Conservation (phyloP, 352 stramenopile genomes). For the Globisporangium takayamanum region DNA sequence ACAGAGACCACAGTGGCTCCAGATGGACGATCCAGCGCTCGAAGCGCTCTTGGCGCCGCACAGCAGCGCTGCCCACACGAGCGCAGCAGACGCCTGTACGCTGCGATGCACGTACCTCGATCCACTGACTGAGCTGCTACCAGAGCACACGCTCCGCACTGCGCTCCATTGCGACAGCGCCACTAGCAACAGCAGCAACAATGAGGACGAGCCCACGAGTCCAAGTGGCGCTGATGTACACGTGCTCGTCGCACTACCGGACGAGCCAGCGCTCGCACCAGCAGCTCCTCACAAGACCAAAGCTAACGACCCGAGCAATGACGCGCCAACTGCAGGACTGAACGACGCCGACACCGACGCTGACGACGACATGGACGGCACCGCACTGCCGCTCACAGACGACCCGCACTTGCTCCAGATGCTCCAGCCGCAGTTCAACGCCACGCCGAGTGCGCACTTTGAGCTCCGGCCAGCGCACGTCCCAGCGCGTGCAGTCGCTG, state of each 20-base stretch:
- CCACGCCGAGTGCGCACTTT: background rate
- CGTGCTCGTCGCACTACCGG: background rate
- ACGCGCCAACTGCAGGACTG: background rate
- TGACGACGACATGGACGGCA: background rate
- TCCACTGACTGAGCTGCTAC: background rate
- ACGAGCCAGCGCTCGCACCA: background rate
- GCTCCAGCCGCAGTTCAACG: background rate
- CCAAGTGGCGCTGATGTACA: background rate
- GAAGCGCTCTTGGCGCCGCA: background rate
- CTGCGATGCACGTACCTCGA: background rate
- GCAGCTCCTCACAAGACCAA: background rate
- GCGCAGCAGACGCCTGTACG: background rate
- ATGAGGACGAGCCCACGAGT: no score
- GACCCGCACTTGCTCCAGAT: background rate
- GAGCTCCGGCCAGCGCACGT: background rate
- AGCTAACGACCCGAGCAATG: no score
- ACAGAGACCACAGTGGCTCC: constrained; percentile 1
- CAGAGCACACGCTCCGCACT: background rate
- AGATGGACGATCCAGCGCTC: background rate
- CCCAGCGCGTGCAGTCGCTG: background rate
- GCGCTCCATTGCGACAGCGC: background rate
- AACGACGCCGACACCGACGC: background rate
- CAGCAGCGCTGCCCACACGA: background rate
- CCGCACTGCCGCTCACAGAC: background rate
- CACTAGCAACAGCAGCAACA: no score